Conservation (phyloP, 2,329 filamentous ascomycete genomes). For the Penicillium freii region DNA sequence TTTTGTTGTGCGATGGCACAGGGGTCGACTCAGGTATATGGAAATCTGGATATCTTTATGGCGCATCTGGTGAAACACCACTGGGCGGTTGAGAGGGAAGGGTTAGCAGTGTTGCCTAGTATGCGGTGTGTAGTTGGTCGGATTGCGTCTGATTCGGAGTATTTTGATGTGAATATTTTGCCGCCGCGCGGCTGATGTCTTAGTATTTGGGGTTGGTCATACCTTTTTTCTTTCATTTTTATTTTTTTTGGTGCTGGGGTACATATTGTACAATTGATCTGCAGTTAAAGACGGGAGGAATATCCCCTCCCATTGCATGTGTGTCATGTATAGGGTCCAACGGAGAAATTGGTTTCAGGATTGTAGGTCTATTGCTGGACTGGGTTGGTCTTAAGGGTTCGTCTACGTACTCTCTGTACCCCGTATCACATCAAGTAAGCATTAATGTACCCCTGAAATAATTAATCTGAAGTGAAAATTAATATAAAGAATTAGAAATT, state of each 20-base stretch:
- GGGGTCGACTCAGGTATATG: constrained; percentile 37
- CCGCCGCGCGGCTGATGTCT: constrained; percentile 16
- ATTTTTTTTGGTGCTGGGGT: not conserved
- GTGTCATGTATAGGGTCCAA: not conserved
- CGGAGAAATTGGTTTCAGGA: not conserved
- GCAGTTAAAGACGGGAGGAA: not conserved
- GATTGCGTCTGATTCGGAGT: constrained; percentile 40
- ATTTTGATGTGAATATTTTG: constrained; percentile 51
- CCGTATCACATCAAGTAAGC: no score
- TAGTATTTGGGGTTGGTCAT: not conserved
- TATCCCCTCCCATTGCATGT: not conserved
- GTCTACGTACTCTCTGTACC: no score
- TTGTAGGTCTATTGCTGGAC: not conserved
- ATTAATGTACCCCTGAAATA: not conserved
- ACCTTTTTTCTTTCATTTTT: not conserved
- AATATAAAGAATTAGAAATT: not conserved
- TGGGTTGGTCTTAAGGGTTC: not conserved
- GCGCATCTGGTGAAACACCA: constrained; percentile 44
- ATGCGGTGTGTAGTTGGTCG: constrained; percentile 46
- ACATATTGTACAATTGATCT: not conserved
- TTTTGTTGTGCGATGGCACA: constrained; percentile 46
- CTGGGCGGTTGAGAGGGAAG: constrained; percentile 20
- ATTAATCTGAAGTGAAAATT: not conserved
- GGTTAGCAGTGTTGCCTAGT: constrained; percentile 33
- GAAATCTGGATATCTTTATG: constrained; percentile 45